Base-by-base conservation (phyloP, 1,284 basidiomycete species). In the Rhodotorula sp. region DNA sequence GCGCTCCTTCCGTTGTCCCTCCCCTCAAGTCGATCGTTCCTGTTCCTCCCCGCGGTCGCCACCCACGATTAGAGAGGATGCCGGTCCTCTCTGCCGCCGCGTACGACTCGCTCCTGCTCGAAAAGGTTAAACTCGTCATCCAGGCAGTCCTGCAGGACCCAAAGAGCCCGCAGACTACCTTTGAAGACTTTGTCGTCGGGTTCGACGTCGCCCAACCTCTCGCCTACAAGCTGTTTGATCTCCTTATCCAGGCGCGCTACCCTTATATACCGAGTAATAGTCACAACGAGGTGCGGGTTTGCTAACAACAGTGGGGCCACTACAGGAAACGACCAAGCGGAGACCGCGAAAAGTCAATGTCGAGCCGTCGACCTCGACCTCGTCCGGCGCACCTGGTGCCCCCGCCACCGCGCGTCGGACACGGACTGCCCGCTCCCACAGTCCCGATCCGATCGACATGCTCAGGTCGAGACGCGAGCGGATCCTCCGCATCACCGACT, bases 271-370 rank as follows among this genome's bases (percentile, higher is more conserved):
- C n/a, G n/a, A n/a, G n/a, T n/a, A n/a, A n/a, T n/a, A n/a, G n/a
- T n/a, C n/a, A n/a, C n/a, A n/a, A n/a, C n/a, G n/a, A n/a, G n/a
- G n/a, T n/a, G n/a, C n/a, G n/a, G n/a, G n/a, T n/a, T n/a, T n/a
- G n/a, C n/a, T n/a, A n/a, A n/a, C n/a, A n/a, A n/a, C n/a, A n/a
- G n/a, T n/a, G n/a, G n/a, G n/a, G n/a, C n/a, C n/a, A n/a, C n/a
- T n/a, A n/a, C 49, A 71, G 70, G 67, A 71, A 44, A 72, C 71
- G 20, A 49, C 71, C 12, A 59, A 60, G 2, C 64, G 71, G 33
- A 55, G 64, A 42, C 68, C 61, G 51, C 55, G 42, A n/a, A 29
- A 45, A 56, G 22, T 33, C 45, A 4, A 37, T 56, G 17, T 59
- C 45, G 17, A 37, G 30, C 24, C 24, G 24, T 44, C 59, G 37